Conservation (phyloP, 2,329 filamentous ascomycete genomes). For the Hypoxylon sp. region DNA sequence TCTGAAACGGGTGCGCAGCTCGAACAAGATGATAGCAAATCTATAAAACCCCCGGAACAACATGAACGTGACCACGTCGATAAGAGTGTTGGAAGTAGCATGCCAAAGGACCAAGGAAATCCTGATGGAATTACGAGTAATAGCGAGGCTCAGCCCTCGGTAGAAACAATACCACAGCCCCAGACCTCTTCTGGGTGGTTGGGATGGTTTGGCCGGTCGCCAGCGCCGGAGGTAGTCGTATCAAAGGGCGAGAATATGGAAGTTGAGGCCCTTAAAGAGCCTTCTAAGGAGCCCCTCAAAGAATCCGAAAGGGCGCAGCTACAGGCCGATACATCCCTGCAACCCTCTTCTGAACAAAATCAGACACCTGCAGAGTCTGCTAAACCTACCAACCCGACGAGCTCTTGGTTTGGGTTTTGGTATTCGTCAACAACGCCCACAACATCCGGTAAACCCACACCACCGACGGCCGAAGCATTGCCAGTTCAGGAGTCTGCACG, state of each 20-base stretch:
- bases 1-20: slow-evolving; percentile 48
- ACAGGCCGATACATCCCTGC: slow-evolving; percentile 34
- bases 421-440: slow-evolving; percentile 43
- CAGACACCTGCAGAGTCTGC: slow-evolving; percentile 42
- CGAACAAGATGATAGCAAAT: slow-evolving; percentile 52
- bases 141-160: slow-evolving; percentile 38
- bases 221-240: slow-evolving; percentile 30
- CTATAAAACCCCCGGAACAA: slow-evolving; percentile 31
- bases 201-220: slow-evolving; percentile 64
- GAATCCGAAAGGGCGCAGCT: slow-evolving; percentile 42
- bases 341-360: slow-evolving; percentile 34
- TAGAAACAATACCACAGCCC: slow-evolving; percentile 41
- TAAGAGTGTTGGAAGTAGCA: slow-evolving; percentile 24
- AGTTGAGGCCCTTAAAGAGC: slow-evolving; percentile 39
- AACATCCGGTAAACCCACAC: slow-evolving; percentile 30
- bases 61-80: slow-evolving; percentile 17
- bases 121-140: slow-evolving; percentile 29
- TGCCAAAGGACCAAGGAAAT: slow-evolving; percentile 24
- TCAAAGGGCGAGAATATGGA: slow-evolving; percentile 32
- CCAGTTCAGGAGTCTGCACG: slow-evolving; percentile 45
- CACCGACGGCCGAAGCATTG: slow-evolving; percentile 37
- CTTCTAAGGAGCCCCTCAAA: slow-evolving; percentile 42
- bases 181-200: slow-evolving; percentile 66
- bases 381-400: slow-evolving; percentile 45
- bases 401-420: slow-evolving; percentile 58